These are phyloP conservation scores for Xylaria scruposa DNA, from an alignment of 495 filamentous ascomycete genomes.

Conservation along the genomic window DNA sequence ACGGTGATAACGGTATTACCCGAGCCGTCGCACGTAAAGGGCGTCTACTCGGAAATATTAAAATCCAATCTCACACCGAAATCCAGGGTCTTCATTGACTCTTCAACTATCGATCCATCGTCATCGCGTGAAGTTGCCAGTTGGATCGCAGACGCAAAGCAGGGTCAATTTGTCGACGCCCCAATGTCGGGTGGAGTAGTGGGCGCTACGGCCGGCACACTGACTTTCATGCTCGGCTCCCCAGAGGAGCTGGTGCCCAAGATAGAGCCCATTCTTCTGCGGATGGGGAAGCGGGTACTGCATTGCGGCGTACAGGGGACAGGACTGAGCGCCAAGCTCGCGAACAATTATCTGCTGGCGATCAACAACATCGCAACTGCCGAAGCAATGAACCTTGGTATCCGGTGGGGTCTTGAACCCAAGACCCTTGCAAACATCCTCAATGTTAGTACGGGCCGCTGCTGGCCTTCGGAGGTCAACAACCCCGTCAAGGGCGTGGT, in stretches of 20 bases:
- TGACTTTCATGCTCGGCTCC: constrained; percentile 88
- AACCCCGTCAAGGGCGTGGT: constrained; percentile 91
- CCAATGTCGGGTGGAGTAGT: constrained; percentile 88
- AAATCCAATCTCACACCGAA: constrained; percentile 50
- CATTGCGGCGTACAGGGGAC: constrained; percentile 82
- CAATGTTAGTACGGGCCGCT: constrained; percentile 83
- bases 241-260: constrained; percentile 63
- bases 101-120: constrained; percentile 84
- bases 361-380: constrained; percentile 92
- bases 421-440: constrained; percentile 79
- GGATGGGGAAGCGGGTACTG: constrained; percentile 83
- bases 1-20: constrained; percentile 82
- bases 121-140: constrained; percentile 73
- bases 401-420: constrained; percentile 82
- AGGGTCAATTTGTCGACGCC: constrained; percentile 74
- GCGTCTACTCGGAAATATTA: constrained; percentile 72
- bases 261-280: constrained; percentile 66
- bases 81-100: constrained; percentile 76
- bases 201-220: constrained; percentile 74
- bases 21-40: constrained; percentile 78
- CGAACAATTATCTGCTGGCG: constrained; percentile 92
- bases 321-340: constrained; percentile 84
- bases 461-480: constrained; percentile 92
- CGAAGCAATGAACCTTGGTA: constrained; percentile 91
- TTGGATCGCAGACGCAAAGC: constrained; percentile 60